Evolutionary conservation across 2,329 filamentous ascomycete genomes (phyloP).

Genomic region (Alternaria gansuensis): DNA sequence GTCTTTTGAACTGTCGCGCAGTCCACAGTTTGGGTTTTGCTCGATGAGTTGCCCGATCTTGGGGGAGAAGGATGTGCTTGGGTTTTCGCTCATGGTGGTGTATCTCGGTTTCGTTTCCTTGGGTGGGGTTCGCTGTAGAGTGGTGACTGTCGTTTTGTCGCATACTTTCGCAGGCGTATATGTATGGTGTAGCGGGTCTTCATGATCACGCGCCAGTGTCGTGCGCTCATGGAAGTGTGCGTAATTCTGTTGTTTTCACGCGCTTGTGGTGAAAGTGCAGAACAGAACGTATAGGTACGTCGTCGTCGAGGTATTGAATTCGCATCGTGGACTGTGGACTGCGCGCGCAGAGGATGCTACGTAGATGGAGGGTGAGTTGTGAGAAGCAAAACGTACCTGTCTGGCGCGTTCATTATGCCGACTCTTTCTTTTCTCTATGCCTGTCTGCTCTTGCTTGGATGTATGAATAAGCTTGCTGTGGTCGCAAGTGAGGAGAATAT

Average conservation of each 20-base stretch:
- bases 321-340: constrained; percentile 10
- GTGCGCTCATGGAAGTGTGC: constrained; percentile 1
- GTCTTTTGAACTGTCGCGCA: constrained; percentile 21
- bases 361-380: neutral
- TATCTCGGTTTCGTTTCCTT: neutral
- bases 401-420: constrained; percentile 51
- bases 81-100: constrained; percentile 9
- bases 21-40: constrained; percentile 20
- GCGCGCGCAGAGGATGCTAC: constrained; percentile 14
- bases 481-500: constrained; percentile 7
- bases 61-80: constrained; percentile 10
- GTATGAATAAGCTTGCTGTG: constrained; percentile 6
- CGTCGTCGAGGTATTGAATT: constrained; percentile 1
- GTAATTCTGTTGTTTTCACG: constrained; percentile 3
- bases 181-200: constrained; percentile 1
- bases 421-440: constrained; percentile 15
- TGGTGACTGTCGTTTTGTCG: constrained; percentile 1
- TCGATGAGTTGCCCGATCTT: constrained; percentile 24
- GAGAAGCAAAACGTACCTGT: constrained; percentile 41
- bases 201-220: neutral
- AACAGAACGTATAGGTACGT: constrained; percentile 14
- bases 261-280: constrained; percentile 10
- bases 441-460: constrained; percentile 10
- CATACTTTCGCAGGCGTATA: constrained; percentile 1
- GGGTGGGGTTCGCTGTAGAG: neutral